Conservation (phyloP, 2,329 filamentous ascomycete species). For the Cryphonectria radicalis region DNA sequence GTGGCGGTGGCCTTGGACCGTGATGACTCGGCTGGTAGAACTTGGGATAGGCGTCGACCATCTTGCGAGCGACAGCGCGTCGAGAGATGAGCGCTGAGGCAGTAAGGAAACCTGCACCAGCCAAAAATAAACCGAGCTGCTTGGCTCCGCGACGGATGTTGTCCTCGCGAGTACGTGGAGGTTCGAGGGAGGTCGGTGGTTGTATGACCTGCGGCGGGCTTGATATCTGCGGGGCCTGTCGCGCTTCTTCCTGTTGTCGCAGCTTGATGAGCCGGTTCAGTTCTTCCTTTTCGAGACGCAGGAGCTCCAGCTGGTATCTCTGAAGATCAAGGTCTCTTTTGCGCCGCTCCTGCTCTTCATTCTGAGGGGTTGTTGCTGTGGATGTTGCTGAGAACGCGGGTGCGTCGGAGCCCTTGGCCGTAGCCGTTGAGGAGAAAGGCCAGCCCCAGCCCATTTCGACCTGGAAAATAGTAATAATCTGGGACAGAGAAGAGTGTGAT, state of each 20-base stretch:
- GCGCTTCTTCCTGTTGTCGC: slow-evolving; percentile 12
- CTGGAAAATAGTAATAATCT: background rate
- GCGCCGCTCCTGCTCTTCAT: slow-evolving; percentile 12
- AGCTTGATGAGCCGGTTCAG: slow-evolving; percentile 9
- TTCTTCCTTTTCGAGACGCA: slow-evolving; percentile 19
- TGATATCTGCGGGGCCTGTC: background rate
- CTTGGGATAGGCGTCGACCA: slow-evolving; percentile 64
- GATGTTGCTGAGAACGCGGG: background rate
- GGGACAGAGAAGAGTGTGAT: background rate
- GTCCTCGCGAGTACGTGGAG: slow-evolving; percentile 31
- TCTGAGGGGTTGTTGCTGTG: background rate
- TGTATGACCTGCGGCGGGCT: background rate
- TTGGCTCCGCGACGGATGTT: slow-evolving; percentile 52
- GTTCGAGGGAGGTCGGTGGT: background rate
- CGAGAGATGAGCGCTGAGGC: slow-evolving; percentile 74
- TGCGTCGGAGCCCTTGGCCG: background rate
- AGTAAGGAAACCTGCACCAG: slow-evolving; percentile 75
- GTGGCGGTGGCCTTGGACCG: slow-evolving; percentile 25
- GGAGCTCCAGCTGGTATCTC: slow-evolving; percentile 14
- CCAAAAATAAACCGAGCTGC: slow-evolving; percentile 72
- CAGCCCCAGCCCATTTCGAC: slow-evolving; percentile 19
- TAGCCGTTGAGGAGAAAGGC: slow-evolving; percentile 15
- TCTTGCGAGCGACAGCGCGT: slow-evolving; percentile 69
- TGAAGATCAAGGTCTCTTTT: background rate
- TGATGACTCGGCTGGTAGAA: slow-evolving; percentile 71